Percentiles rank a stretch among this genome's conserved stretches.
Evolutionary conservation across 192 early-diverging fungal species (phyloP).

Genomic region (Coemansia sp.): DNA sequence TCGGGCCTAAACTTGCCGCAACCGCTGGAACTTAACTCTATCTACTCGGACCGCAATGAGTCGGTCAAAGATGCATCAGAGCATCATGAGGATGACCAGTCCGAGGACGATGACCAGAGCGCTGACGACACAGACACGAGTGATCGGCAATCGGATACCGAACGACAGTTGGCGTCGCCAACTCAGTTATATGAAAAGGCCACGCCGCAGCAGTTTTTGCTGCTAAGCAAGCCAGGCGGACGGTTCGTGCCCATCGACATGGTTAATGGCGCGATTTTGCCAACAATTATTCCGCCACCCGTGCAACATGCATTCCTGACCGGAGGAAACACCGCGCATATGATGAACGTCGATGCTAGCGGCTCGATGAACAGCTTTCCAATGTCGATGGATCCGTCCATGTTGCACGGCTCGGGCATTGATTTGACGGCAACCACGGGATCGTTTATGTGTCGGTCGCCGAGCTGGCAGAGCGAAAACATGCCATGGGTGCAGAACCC

Average conservation of each 20-base stretch:
- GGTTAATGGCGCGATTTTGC: conserved; percentile 33
- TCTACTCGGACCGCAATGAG: conserved; percentile 10
- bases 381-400: conserved; percentile 21
- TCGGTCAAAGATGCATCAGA: neutral
- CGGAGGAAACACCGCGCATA: conserved; percentile 43
- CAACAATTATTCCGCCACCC: conserved; percentile 39
- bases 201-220: conserved; percentile 35
- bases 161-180: neutral
- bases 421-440: conserved; percentile 26
- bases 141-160: neutral
- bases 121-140: neutral
- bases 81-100: neutral
- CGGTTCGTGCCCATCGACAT: conserved; percentile 57
- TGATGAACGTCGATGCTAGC: conserved; percentile 50
- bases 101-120: neutral
- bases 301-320: conserved; percentile 20
- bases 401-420: conserved; percentile 18
- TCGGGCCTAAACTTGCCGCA: conserved; percentile 29
- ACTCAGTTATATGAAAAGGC: neutral
- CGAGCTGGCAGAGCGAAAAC: conserved; percentile 53
- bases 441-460: conserved; percentile 36
- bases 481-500: conserved; percentile 26
- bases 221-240: conserved; percentile 54
- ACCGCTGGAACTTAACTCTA: conserved; percentile 23
- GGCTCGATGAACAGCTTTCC: conserved; percentile 26